Percentiles rank a stretch among this genome's conserved stretches.
These are phyloP conservation scores for Nitzschia putrida DNA, from an alignment of 108 stramenopile genomes.

Conservation along the genomic window DNA sequence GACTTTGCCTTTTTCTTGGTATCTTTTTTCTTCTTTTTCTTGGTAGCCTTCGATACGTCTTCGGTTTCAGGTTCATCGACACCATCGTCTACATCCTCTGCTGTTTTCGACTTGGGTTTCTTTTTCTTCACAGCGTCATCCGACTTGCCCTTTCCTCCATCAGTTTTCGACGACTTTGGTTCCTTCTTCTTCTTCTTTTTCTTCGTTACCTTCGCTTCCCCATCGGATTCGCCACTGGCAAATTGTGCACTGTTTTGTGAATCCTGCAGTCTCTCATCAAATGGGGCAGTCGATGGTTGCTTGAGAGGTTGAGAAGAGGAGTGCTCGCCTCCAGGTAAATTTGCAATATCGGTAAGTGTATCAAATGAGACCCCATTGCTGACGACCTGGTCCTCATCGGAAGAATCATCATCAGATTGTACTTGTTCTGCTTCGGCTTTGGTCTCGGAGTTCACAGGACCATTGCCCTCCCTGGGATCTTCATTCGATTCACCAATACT, in stretches of 20 bases:
- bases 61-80: neutral
- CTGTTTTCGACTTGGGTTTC: neutral
- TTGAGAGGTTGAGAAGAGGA: neutral
- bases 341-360: neutral
- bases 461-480: too few species aligned
- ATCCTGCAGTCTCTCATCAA: constrained; percentile 1
- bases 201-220: neutral
- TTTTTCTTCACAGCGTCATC: constrained; percentile 2
- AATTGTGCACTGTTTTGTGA: neutral
- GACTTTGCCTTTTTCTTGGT: neutral
- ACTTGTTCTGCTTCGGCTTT: too few species aligned
- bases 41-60: neutral
- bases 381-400: neutral
- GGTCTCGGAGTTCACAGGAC: too few species aligned
- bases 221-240: neutral
- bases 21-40: neutral
- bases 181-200: constrained; percentile 9
- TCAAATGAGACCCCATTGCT: neutral
- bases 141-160: neutral
- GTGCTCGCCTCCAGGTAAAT: neutral
- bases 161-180: neutral
- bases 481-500: too few species aligned
- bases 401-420: too few species aligned
- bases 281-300: neutral
- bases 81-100: neutral